Evolutionary conservation across 1,139 yeast genomes (phyloP).

Genomic region (Sugiyamaella novakii): DNA sequence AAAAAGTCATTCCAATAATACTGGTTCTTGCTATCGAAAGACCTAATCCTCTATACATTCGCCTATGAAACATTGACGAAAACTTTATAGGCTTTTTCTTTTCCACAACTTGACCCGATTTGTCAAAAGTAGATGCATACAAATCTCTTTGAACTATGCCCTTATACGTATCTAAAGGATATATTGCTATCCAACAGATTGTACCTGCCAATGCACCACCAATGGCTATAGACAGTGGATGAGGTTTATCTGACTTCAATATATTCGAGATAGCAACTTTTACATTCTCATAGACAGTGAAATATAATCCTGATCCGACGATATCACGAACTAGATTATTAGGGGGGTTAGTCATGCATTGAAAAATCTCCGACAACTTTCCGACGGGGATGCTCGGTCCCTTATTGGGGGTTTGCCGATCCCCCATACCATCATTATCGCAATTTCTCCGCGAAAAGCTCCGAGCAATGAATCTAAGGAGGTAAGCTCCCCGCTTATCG

Average conservation of each 20-base stretch:
- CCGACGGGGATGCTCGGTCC: neutral
- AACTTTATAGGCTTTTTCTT: conserved; percentile 27
- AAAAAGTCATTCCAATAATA: conserved; percentile 73
- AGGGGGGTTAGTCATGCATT: conserved; percentile 10
- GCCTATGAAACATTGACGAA: conserved; percentile 39
- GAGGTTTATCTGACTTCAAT: conserved; percentile 40
- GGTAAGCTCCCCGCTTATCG: too few relatives aligned
- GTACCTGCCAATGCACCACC: conserved; percentile 86
- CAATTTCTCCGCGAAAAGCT: neutral
- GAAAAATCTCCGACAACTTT: too few relatives aligned
- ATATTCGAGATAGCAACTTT: conserved; percentile 44
- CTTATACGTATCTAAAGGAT: conserved; percentile 81
- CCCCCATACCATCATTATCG: neutral
- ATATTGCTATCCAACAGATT: conserved; percentile 69
- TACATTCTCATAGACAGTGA: conserved; percentile 71
- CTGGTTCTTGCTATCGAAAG: conserved; percentile 72
- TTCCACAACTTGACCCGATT: conserved; percentile 39
- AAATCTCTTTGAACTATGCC: conserved; percentile 73
- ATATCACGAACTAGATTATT: conserved; percentile 53
- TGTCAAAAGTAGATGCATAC: conserved; percentile 60
- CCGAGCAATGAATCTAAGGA: too few relatives aligned
- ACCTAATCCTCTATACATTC: conserved; percentile 75
- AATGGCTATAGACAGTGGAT: conserved; percentile 50
- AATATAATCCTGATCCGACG: conserved; percentile 71
- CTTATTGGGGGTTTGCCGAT: neutral